These are phyloP conservation scores for Leccinum imitatum DNA, from an alignment of 768 basidiomycete species.

Conservation along the genomic window DNA sequence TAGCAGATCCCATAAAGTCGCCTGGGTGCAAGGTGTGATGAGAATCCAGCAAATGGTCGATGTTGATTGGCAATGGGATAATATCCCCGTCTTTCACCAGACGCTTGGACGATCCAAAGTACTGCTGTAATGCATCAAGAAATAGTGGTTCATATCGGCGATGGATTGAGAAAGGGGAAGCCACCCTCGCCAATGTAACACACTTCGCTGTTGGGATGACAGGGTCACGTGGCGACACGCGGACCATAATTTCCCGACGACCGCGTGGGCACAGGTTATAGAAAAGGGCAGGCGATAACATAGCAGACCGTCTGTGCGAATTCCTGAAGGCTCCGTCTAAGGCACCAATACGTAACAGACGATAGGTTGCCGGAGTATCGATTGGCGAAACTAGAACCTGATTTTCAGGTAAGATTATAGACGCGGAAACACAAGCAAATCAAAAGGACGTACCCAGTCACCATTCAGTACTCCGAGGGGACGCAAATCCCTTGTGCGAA, in stretches of 20 bases:
- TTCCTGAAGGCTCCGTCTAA: conserved; percentile 43
- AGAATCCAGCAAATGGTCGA: conserved; percentile 39
- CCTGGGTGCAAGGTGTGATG: conserved; percentile 1
- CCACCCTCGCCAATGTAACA: conserved; percentile 77
- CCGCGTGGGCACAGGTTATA: conserved; percentile 46
- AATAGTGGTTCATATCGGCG: conserved; percentile 62
- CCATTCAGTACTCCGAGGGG: conserved; percentile 66
- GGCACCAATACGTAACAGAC: conserved; percentile 60
- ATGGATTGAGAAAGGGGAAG: conserved; percentile 68
- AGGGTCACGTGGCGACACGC: conserved; percentile 54
- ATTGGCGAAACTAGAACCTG: conserved; percentile 53
- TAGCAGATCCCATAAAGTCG: conserved; percentile 3
- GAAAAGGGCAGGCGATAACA: conserved; percentile 48
- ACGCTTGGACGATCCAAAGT: conserved; percentile 55
- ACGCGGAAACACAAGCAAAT: not conserved
- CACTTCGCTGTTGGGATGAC: conserved; percentile 65
- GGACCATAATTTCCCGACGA: conserved; percentile 36
- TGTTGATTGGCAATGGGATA: conserved; percentile 62
- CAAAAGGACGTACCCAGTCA: conserved; percentile 64
- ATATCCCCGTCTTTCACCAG: conserved; percentile 75
- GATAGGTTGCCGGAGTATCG: conserved; percentile 34
- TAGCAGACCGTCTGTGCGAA: conserved; percentile 36
- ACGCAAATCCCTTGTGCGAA: conserved; percentile 62
- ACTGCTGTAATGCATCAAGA: conserved; percentile 56
- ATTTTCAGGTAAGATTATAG: conserved; percentile 6